Base-by-base conservation (phyloP, 352 stramenopile genomes). In the Phytophthora constricta region DNA sequence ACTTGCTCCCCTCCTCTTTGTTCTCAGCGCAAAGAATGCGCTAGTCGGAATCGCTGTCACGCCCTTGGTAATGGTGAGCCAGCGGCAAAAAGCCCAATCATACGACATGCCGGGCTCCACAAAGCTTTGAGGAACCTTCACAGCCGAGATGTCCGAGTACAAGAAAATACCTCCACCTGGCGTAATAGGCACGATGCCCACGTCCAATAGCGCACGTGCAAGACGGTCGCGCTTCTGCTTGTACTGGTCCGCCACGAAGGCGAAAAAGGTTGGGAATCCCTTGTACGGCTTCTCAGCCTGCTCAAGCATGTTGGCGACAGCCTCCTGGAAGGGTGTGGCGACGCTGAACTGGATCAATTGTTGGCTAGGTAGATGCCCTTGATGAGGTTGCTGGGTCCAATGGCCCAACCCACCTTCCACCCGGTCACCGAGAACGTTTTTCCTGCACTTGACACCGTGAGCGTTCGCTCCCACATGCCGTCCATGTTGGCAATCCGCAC, bases 361-460 rank as follows among this genome's bases (percentile, higher is more conserved):
- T 95, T 95, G 22, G 84, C 84, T 5, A 95, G 76, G 58, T 85
- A 76, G 45, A 95, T 88, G 20, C 86, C 82, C 59, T 93, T 88
- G 31, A 86, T 79, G 33, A 95, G 66, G 19, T 82, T 74, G 58
- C 78, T 72, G 2, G 92, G 91, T 8, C 94, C 92, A 41, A 98
- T 83, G 16, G 89, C 95, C 95, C 93, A 98, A 20, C 95, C 95
- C 11, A 98, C 79, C 62, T 97, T 95, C 92, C 93, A 98, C 10
- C 95, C 95, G 42, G 95, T 98, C 33, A 97, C 90, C 2, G 86
- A 96, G 70, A 97, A 97, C 23, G 91, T 97, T 72, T 98, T 98
- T 22, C 91, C 91, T 4, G 95, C 76, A 34, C 90, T 98, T 46
- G 91, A 97, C 26, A 97, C 84, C 0, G 96, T 94, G 7, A 98